Conservation (phyloP, 345 rosid species). For the Balakata baccata region DNA sequence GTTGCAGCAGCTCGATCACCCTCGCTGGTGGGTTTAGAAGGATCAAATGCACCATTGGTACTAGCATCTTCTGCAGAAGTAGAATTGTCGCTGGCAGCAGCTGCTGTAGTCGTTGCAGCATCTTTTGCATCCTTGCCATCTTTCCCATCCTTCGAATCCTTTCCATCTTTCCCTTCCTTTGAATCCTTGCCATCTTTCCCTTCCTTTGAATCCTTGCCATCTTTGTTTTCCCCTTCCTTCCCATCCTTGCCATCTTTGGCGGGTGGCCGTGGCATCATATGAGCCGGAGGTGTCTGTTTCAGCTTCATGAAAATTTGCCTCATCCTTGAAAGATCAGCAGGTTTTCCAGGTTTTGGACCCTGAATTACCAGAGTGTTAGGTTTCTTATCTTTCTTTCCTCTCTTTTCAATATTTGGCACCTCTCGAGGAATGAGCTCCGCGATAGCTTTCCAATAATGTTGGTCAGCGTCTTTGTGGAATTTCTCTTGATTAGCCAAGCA, state of each 20-base stretch:
- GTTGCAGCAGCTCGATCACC: slow-evolving; percentile 30
- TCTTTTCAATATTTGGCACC: slow-evolving; percentile 80
- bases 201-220: slow-evolving; percentile 48
- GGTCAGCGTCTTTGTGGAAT: slow-evolving; percentile 86
- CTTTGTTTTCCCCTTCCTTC: slow-evolving; percentile 35
- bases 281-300: slow-evolving; percentile 80
- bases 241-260: slow-evolving; percentile 50
- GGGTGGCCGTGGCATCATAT: slow-evolving; percentile 85
- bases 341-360: slow-evolving; percentile 96
- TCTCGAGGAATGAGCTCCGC: slow-evolving; percentile 89
- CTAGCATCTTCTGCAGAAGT: slow-evolving; percentile 35
- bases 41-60: slow-evolving; percentile 25
- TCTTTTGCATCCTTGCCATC: slow-evolving; percentile 42
- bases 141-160: slow-evolving; percentile 29
- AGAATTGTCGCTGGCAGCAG: slow-evolving; percentile 21
- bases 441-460: slow-evolving; percentile 92
- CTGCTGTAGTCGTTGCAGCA: slow-evolving; percentile 14
- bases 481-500: slow-evolving; percentile 80
- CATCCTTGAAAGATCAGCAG: slow-evolving; percentile 81
- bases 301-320: slow-evolving; percentile 76
- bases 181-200: slow-evolving; percentile 39
- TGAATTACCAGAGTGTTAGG: slow-evolving; percentile 62
- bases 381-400: slow-evolving; percentile 70
- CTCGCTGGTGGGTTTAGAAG: slow-evolving; percentile 33
- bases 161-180: slow-evolving; percentile 33